Base-by-base conservation (phyloP, 2,329 filamentous ascomycete species). In the Cercospora nicotianae region DNA sequence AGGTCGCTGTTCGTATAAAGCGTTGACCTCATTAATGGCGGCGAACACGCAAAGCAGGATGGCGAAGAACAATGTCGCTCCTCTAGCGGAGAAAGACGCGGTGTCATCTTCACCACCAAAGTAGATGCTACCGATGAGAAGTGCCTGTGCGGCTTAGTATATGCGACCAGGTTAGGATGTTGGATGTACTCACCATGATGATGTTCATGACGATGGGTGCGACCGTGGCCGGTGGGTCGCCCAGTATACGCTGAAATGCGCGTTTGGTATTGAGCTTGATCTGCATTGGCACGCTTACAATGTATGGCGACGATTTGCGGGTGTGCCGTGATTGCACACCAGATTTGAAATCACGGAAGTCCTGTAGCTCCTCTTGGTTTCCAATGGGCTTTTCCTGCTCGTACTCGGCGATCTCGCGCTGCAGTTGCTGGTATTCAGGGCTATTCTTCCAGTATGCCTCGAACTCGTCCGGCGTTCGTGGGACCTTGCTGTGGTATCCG, bases 241-340 rank as follows among this genome's bases (percentile, higher is more conserved):
- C 63, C 10, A 45, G n/a, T 23, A 59, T 59, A 3, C 63, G 48
- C 28, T 64, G 63, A 13, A 26, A 33, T 6, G 63, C 63, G 9
- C 63, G 63, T 28, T 97, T 93, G 63, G 90, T 91, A 65, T 83
- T 85, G 5, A 97, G 83, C 63, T 93, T 88, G 69, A 96, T 80
- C 79, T 97, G 93, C 79, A 94, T 89, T 5, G 67, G 60, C 71
- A 90, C 91, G 0, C 92, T 94, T 48, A 97, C 82, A 0, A 92
- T 96, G 79, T 90, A 97, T 0, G 93, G 92, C 1, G 92, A 95
- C 77, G 87, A 86, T 57, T 84, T 79, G 2, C 92, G 89, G 72
- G 78, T 77, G 26, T 66, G 48, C 74, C 81, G 83, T 7, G 82
- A 79, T 72, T 84, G 81, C 68, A 83, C 80, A 8, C 77, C 78